These are phyloP conservation scores for Metschnikowia chrysomelidarum DNA, from an alignment of 805 yeast species.

Conservation along the genomic window DNA sequence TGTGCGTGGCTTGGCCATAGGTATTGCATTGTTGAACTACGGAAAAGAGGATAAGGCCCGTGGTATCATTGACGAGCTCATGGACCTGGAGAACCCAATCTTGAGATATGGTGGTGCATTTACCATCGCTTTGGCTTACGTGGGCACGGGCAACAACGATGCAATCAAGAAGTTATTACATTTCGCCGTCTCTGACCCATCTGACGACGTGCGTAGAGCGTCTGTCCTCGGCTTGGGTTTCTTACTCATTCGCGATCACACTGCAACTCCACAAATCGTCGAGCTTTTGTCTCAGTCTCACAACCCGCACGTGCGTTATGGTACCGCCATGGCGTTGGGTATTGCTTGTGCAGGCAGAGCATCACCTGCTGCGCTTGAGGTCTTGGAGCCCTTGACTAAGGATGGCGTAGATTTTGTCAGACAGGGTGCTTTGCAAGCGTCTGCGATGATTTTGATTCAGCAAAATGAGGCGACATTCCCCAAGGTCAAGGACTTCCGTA, in stretches of 20 bases:
- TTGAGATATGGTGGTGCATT: constrained; percentile 96
- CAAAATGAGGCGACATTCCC: constrained; percentile 83
- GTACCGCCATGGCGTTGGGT: constrained; percentile 96
- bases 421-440: constrained; percentile 93
- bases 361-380: constrained; percentile 81
- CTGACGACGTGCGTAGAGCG: constrained; percentile 95
- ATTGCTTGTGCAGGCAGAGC: constrained; percentile 97
- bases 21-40: constrained; percentile 81
- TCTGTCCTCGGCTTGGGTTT: constrained; percentile 92
- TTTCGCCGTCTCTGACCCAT: constrained; percentile 93
- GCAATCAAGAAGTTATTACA: constrained; percentile 87
- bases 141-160: constrained; percentile 88
- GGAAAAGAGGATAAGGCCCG: constrained; percentile 86
- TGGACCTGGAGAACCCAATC: constrained; percentile 74
- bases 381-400: constrained; percentile 85
- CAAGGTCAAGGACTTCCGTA: constrained; percentile 73
- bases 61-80: constrained; percentile 57
- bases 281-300: constrained; percentile 91
- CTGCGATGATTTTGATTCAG: constrained; percentile 85
- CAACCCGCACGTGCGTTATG: constrained; percentile 97
- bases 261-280: constrained; percentile 93
- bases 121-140: constrained; percentile 92
- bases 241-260: constrained; percentile 83
- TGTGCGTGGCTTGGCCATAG: constrained; percentile 88
- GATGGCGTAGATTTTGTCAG: constrained; percentile 97